Conservation (phyloP, 805 yeast species). For the Suhomyces vadensis region DNA sequence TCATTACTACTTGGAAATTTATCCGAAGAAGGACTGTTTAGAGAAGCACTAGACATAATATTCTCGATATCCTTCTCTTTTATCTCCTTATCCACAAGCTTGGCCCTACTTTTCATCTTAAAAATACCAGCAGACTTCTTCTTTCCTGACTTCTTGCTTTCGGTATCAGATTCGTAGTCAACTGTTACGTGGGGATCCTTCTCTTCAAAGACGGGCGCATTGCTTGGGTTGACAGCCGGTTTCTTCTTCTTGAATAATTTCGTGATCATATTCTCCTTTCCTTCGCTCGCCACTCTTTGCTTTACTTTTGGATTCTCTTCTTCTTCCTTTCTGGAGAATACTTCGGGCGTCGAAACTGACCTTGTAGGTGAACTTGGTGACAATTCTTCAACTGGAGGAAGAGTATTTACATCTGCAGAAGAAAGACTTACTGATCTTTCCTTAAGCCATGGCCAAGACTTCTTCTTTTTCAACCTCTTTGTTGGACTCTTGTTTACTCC, state of each 20-base stretch:
- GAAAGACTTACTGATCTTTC: constrained; percentile 35
- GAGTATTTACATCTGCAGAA: constrained; percentile 22
- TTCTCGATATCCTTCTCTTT: constrained; percentile 6
- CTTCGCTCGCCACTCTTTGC: constrained; percentile 13
- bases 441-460: constrained; percentile 45
- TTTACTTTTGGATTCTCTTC: constrained; percentile 8
- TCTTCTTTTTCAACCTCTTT: constrained; percentile 33
- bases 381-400: constrained; percentile 26
- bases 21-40: constrained; percentile 5
- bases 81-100: constrained; percentile 13
- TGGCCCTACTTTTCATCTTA: constrained; percentile 17
- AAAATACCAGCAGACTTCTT: constrained; percentile 17
- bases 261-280: constrained; percentile 42
- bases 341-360: constrained; percentile 43
- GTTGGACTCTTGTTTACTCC: constrained; percentile 11
- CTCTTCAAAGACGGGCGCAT: constrained; percentile 3
- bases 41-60: background rate
- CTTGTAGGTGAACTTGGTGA: constrained; percentile 20
- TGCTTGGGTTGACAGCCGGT: constrained; percentile 8
- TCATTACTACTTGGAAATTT: background rate
- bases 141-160: constrained; percentile 16
- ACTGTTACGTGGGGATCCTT: constrained; percentile 23
- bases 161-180: constrained; percentile 28
- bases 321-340: constrained; percentile 13
- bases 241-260: constrained; percentile 42